Base-by-base conservation (phyloP, 345 rosid genomes). In the Balakata baccata region DNA sequence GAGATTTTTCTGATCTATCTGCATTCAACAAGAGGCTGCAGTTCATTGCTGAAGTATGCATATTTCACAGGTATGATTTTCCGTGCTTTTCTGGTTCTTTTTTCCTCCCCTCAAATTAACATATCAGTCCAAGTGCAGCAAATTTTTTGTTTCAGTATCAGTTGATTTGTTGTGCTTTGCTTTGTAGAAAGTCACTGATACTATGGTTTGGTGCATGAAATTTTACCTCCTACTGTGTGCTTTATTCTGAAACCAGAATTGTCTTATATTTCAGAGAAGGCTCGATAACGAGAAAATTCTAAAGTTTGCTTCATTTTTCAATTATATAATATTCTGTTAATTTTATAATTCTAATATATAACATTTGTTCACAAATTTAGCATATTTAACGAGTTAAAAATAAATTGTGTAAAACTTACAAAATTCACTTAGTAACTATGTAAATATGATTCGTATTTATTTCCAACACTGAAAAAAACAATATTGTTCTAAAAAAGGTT, bases 1-100 rank as follows among this genome's bases (percentile, higher is more conserved):
- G 85, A 68, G 87, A 87, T 69, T 83, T 80, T 77, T 85, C 84
- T 58, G 87, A 85, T 76, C 78, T 87, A 70, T 77, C 88, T 17
- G 69, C 80, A 37, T 84, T 87, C 78, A 87, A 87, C 75, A 76
- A 80, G 75, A 83, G 90, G 84, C 82, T 85, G 71, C 87, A 81
- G 57, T 87, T 87, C 79, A 85, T 87, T 79, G 90, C 90, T 37
- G 88, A 87, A 80, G 83, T 87, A 74, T 87, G 90, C 80, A 87
- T 87, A 65, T 87, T 81, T 66, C 90, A 87, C 78, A 87, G 90
- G 90, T 87, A 52, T 49, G 66, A 54, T 68, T 73, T 74, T 71
- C 45, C 37, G 11, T 69, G 62, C 18, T 50, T 45, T 25, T 62
- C 57, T 59, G 12, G 39, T 46, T 50, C 14, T 66, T 66, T 37